Evolutionary conservation across 2,329 filamentous ascomycete genomes (phyloP), one percentile per base, ranked within the genome.

Genomic region (Hansfordia pulvinata): DNA sequence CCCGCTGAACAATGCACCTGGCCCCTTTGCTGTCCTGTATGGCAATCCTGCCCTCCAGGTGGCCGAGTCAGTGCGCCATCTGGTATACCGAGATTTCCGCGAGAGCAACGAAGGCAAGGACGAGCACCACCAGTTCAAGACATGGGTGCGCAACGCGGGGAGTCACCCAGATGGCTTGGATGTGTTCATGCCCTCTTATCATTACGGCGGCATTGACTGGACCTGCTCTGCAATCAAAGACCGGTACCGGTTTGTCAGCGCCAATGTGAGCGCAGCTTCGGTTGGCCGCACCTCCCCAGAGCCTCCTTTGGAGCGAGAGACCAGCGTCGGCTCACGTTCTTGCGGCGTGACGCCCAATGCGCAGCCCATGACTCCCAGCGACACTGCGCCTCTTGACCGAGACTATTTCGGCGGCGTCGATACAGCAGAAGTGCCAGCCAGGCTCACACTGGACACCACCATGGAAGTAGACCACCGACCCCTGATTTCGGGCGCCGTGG

Each of bases 181-280:
- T 35, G 52, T 66, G 5, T 61, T 52, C 36, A 48, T 64, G 26
- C 65, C 60, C 19, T 71, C 64, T 6, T 66, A 70, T 35, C 46
- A 55, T 11, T 84, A 76, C 42, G 76, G 64, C 3, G 74, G 71
- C 4, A 57, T 78, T 15, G 59, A 61, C 10, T 88, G 82, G 82
- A 75, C 70, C 3, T 75, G 65, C 34, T 77, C 69, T 15, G 83
- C 78, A 0, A 40, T 90, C 21, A 62, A 77, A 30, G 73, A 66
- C 38, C 65, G 77, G 10, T 67, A 81, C 31, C 69, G 79, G 12
- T 66, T 86, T 25, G 60, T 84, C 23, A 77, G 72, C 39, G 75
- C 70, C 10, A 61, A 56, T 33, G 46, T 47, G 12, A 55, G 48
- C 28, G 42, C 46, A 27, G 43, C 44, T 4, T 50, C 52, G 17